Conservation (phyloP, 2,329 filamentous ascomycete species). For the Penicillium janthinellum region DNA sequence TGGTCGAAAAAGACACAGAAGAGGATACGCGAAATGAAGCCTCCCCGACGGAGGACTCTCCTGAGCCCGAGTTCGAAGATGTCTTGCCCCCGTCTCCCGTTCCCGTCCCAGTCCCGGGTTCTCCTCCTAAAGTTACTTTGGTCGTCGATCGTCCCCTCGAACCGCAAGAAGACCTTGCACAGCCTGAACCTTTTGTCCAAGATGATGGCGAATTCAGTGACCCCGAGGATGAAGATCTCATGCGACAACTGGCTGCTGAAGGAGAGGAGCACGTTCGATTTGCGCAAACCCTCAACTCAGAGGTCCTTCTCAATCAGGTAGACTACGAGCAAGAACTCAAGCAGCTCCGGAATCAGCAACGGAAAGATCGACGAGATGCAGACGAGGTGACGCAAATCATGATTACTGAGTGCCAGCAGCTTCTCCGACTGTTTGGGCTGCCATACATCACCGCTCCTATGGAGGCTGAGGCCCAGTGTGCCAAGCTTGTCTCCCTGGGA, state of each 20-base stretch:
- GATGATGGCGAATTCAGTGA: conserved; percentile 73
- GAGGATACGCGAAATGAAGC: background rate
- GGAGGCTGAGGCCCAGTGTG: conserved; percentile 98
- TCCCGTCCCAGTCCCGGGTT: background rate
- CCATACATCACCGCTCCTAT: conserved; percentile 97
- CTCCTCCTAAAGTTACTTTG: conserved; percentile 13
- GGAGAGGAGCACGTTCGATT: conserved; percentile 93
- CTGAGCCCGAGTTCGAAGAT: conserved; percentile 56
- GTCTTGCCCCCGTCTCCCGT: conserved; percentile 33
- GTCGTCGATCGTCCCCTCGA: conserved; percentile 28
- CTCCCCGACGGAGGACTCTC: conserved; percentile 37
- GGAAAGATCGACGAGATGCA: conserved; percentile 91
- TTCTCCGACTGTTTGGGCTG: conserved; percentile 86
- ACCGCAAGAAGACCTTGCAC: conserved; percentile 15
- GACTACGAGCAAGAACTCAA: conserved; percentile 88
- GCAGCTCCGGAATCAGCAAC: conserved; percentile 87
- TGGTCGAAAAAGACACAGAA: background rate
- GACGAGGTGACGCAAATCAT: conserved; percentile 94
- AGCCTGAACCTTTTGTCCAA: conserved; percentile 35
- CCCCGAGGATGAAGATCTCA: conserved; percentile 86
- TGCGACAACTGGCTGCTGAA: conserved; percentile 83
- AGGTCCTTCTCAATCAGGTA: conserved; percentile 67
- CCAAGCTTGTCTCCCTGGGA: conserved; percentile 80
- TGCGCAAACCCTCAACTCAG: conserved; percentile 80
- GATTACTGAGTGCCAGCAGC: conserved; percentile 90